These are phyloP conservation scores for Astraeus odoratus DNA, from an alignment of 768 basidiomycete genomes.

Conservation along the genomic window DNA sequence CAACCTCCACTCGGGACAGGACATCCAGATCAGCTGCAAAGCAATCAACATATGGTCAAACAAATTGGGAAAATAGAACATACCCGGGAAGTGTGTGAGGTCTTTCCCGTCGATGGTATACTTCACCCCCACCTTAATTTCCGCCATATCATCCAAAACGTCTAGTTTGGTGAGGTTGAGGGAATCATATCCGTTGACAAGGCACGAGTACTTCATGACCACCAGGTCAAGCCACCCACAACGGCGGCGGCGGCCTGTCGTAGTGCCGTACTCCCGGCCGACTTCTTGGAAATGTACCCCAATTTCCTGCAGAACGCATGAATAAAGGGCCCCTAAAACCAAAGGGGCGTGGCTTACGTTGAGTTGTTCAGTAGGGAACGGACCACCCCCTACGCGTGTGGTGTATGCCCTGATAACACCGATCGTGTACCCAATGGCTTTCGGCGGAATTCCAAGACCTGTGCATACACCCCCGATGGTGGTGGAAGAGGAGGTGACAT, in stretches of 20 bases:
- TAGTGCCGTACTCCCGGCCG: constrained; percentile 85
- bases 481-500: constrained; percentile 92
- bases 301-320: constrained; percentile 44
- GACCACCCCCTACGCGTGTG: constrained; percentile 96
- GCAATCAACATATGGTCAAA: background rate
- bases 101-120: constrained; percentile 76
- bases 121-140: constrained; percentile 83
- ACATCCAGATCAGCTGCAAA: constrained; percentile 74
- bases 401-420: constrained; percentile 99
- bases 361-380: constrained; percentile 94
- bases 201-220: constrained; percentile 83
- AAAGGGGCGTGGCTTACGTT: constrained; percentile 47
- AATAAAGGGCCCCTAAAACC: background rate
- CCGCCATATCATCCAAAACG: constrained; percentile 73
- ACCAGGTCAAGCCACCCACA: constrained; percentile 98
- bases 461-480: constrained; percentile 94
- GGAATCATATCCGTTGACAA: constrained; percentile 93
- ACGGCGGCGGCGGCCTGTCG: constrained; percentile 87
- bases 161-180: constrained; percentile 97
- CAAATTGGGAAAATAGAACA: constrained; percentile 15
- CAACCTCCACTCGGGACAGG: constrained; percentile 73
- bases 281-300: constrained; percentile 91
- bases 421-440: constrained; percentile 75
- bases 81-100: constrained; percentile 83
- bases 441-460: constrained; percentile 94